phyloP scores from a whole-genome alignment of 2,329 filamentous ascomycete genomes.

The Arthrobotrys sinensis region DNA sequence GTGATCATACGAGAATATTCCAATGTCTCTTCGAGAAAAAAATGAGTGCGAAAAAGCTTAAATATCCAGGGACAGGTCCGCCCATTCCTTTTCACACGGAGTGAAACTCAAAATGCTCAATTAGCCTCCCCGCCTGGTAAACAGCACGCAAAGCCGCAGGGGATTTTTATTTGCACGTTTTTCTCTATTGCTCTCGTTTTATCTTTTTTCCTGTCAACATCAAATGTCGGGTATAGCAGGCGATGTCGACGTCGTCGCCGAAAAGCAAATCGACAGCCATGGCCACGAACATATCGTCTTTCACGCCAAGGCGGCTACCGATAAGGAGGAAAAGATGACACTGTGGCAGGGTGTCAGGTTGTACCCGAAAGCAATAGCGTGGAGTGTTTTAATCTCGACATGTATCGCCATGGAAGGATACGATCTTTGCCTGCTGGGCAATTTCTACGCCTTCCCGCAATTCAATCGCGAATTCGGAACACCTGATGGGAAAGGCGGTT shows the following conservation, averaged over 20 bases:
- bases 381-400: constrained; percentile 89
- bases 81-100: no score
- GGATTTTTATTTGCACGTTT: background rate
- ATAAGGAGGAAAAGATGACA: constrained; percentile 79
- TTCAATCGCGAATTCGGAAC: constrained; percentile 55
- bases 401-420: constrained; percentile 94
- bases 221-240: constrained; percentile 42
- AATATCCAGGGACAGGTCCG: constrained; percentile 15
- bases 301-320: constrained; percentile 65
- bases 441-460: constrained; percentile 69
- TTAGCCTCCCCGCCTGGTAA: constrained; percentile 3
- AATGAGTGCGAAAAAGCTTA: constrained; percentile 25
- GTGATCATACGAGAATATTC: constrained; percentile 20
- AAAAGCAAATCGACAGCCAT: constrained; percentile 44
- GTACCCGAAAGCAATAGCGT: constrained; percentile 88
- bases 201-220: background rate
- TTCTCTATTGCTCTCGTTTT: background rate
- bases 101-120: constrained; percentile 34
- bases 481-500: constrained; percentile 44
- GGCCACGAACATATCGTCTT: constrained; percentile 43
- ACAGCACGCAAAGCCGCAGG: background rate
- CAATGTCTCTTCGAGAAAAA: no score
- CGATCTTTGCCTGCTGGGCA: constrained; percentile 84
- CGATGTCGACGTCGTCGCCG: constrained; percentile 35
- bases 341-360: constrained; percentile 82